Evolutionary conservation across 768 basidiomycete genomes (phyloP), one percentile per base, ranked within the genome.

Genomic region (Mycena vulgaris): DNA sequence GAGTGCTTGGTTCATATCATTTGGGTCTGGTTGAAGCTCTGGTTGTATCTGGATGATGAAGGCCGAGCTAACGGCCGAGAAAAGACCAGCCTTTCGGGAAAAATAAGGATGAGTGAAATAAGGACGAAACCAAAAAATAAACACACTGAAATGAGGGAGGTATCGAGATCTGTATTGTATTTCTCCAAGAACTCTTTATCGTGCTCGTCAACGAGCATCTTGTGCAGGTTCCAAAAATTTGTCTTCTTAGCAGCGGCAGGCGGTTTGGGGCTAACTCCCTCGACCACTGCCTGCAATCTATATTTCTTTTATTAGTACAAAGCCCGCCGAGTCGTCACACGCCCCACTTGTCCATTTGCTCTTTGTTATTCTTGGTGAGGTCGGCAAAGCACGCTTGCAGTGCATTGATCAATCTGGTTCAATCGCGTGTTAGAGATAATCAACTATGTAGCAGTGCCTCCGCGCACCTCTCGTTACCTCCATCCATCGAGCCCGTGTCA

Each of bases 131-230:
- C n/a, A n/a, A n/a, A n/a, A n/a, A n/a, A n/a, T n/a, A n/a, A n/a
- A n/a, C n/a, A n/a, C n/a, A n/a, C n/a, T n/a, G n/a, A n/a, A n/a
- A n/a, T n/a, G n/a, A n/a, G n/a, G n/a, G n/a, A n/a, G n/a, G n/a
- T n/a, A n/a, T n/a, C n/a, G n/a, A 66, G 65, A 30, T 66, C 65
- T 25, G 65, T 58, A 27, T 45, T 39, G 30, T 66, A 66, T 45
- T 35, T 57, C 10, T 58, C 37, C 5, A 47, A 56, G 23, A 66
- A 27, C 2, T 66, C 65, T 25, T 49, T 57, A 45, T 58, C 65
- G 16, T 66, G 48, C 23, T 66, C 65, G 30, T 57, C 56, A 17
- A 56, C 65, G 10, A 66, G 53, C 6, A 33, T 58, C 25, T 57
- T 66, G 31, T 66, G 58, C 1, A 28, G 27, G 10, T 17, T 66